Percentiles rank a stretch among this genome's conserved stretches.
These are phyloP conservation scores for Ceratocystiopsis sp. DNA, from an alignment of 2,329 filamentous ascomycete genomes.

Conservation along the genomic window DNA sequence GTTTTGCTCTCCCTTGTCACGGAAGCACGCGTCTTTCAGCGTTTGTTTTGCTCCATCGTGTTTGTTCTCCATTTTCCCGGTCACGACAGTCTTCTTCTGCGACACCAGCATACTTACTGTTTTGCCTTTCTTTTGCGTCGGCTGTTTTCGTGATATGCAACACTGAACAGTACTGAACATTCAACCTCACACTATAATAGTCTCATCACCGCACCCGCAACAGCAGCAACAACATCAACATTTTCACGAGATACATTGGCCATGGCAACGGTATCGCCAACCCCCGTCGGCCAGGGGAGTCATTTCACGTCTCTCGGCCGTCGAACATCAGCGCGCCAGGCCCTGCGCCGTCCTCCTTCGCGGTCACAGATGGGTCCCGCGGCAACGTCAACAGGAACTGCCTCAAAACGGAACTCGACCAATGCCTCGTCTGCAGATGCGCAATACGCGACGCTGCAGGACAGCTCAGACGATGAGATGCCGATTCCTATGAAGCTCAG, in stretches of 20 bases:
- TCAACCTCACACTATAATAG: background rate
- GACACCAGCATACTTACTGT: background rate
- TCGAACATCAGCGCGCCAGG: constrained; percentile 39
- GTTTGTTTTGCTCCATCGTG: background rate
- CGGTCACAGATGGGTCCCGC: constrained; percentile 22
- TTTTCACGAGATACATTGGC: background rate
- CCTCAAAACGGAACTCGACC: constrained; percentile 5
- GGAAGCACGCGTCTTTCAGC: background rate
- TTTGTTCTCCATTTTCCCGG: background rate
- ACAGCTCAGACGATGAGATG: constrained; percentile 91
- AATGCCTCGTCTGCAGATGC: background rate
- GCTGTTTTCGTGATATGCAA: no score
- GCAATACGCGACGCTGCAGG: constrained; percentile 35
- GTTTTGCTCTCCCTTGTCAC: background rate
- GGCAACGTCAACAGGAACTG: constrained; percentile 8
- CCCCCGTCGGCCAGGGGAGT: constrained; percentile 30
- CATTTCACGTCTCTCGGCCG: constrained; percentile 28
- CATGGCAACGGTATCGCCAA: constrained; percentile 39
- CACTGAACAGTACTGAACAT: no score
- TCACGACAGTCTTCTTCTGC: no score
- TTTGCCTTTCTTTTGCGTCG: background rate
- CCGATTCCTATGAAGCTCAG: constrained; percentile 86
- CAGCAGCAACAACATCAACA: background rate
- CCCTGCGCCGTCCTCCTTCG: constrained; percentile 31
- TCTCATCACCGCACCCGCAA: background rate